Conservation (phyloP, 768 basidiomycete species). For the Asterophora parasitica region DNA sequence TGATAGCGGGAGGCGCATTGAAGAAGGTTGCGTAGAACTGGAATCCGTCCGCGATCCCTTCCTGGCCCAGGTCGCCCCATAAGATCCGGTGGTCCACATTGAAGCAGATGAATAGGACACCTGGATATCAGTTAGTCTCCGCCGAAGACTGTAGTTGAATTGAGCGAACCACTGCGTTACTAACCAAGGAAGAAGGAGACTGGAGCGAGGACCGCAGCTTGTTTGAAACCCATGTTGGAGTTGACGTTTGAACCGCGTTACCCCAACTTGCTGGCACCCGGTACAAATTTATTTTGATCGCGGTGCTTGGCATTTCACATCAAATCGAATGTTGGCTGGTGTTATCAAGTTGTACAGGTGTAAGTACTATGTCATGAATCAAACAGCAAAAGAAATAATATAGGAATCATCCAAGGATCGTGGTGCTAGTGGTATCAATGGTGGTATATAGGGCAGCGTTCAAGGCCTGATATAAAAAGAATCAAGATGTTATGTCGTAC, state of each 20-base stretch:
- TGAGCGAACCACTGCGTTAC: slow-evolving; percentile 15
- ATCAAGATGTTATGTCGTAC: slow-evolving; percentile 7
- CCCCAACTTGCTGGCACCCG: not conserved
- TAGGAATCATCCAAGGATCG: slow-evolving; percentile 9
- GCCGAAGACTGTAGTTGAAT: not conserved
- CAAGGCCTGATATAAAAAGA: slow-evolving; percentile 4
- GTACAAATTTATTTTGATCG: slow-evolving; percentile 24
- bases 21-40: slow-evolving; percentile 92
- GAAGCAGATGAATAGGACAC: slow-evolving; percentile 79
- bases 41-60: slow-evolving; percentile 69
- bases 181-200: slow-evolving; percentile 88
- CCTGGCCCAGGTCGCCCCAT: slow-evolving; percentile 61
- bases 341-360: not conserved
- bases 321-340: not conserved
- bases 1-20: slow-evolving; percentile 90
- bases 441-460: slow-evolving; percentile 15
- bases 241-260: slow-evolving; percentile 3
- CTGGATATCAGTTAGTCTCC: slow-evolving; percentile 30
- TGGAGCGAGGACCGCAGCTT: slow-evolving; percentile 83
- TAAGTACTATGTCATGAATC: slow-evolving; percentile 9
- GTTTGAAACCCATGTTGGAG: slow-evolving; percentile 74
- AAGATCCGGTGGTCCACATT: slow-evolving; percentile 86
- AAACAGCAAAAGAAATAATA: slow-evolving; percentile 12
- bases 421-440: slow-evolving; percentile 12
- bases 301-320: slow-evolving; percentile 18